These are phyloP conservation scores for Goffeauzyma gilvescens DNA, from an alignment of 768 basidiomycete species.

Conservation along the genomic window DNA sequence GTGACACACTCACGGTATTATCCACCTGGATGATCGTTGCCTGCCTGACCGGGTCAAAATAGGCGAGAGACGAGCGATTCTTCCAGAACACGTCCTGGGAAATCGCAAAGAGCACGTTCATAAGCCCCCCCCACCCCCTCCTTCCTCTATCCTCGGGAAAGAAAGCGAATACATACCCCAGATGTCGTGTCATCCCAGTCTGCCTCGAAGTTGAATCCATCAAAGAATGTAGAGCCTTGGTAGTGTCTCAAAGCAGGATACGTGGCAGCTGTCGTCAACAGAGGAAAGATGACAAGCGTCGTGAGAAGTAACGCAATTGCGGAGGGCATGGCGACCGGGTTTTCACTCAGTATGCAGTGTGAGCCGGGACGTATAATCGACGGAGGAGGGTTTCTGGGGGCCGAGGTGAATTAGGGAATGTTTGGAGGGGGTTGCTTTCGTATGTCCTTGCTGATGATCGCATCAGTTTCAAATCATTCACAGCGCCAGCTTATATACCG, in stretches of 20 bases:
- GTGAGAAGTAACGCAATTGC: not conserved
- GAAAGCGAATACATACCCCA: not conserved
- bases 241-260: constrained; percentile 6
- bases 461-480: too few relatives aligned
- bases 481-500: too few relatives aligned
- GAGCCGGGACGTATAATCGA: too few relatives aligned
- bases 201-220: constrained; percentile 4
- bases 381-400: too few relatives aligned
- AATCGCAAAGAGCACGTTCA: not conserved
- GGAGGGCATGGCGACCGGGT: too few relatives aligned
- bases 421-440: too few relatives aligned
- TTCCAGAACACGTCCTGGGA: constrained; percentile 10
- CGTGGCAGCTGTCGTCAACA: not conserved
- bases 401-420: too few relatives aligned
- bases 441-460: too few relatives aligned
- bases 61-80: constrained; percentile 2
- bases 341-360: too few relatives aligned
- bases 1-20: constrained; percentile 2
- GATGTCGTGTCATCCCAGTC: constrained; percentile 12
- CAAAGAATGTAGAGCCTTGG: constrained; percentile 6
- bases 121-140: not conserved
- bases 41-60: constrained; percentile 1
- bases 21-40: constrained; percentile 11
- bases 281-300: not conserved
- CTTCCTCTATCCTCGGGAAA: not conserved